Evolutionary conservation across 768 basidiomycete genomes (phyloP).

Genomic region (Phlebiopsis gigantea): DNA sequence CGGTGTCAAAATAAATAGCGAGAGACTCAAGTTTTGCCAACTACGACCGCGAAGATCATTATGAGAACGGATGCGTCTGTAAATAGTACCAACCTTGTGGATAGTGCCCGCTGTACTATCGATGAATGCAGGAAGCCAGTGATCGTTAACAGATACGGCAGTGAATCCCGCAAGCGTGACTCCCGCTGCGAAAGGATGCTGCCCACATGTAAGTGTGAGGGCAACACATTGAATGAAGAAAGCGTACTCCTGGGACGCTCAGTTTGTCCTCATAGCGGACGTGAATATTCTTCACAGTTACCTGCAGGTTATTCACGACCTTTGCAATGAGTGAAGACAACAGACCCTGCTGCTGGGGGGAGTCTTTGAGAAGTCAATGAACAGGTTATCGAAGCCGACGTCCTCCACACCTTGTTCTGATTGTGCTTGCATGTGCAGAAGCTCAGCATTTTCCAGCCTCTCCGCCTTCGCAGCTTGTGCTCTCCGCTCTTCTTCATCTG

Average conservation of each 20-base stretch:
- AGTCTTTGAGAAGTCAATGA: constrained; percentile 30
- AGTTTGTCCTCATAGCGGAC: constrained; percentile 93
- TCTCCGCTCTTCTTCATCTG: constrained; percentile 80
- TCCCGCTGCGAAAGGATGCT: constrained; percentile 96
- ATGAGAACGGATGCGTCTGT: neutral
- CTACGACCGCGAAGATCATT: constrained; percentile 33
- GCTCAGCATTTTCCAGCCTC: constrained; percentile 83
- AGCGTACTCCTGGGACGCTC: constrained; percentile 84
- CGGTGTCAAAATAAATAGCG: constrained; percentile 93
- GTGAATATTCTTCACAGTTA: constrained; percentile 94
- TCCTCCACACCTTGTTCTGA: constrained; percentile 46
- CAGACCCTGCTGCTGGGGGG: constrained; percentile 79
- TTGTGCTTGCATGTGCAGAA: constrained; percentile 62
- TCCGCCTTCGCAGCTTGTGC: constrained; percentile 85
- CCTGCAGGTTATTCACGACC: constrained; percentile 92
- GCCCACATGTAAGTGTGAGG: neutral
- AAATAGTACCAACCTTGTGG: constrained; percentile 60
- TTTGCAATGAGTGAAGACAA: constrained; percentile 80
- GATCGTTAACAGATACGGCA: constrained; percentile 81
- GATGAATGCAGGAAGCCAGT: constrained; percentile 90
- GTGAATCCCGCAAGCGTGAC: constrained; percentile 84
- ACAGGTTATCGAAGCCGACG: constrained; percentile 10
- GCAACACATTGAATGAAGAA: neutral
- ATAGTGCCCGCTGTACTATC: constrained; percentile 83
- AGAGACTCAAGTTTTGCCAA: constrained; percentile 83